Conservation (phyloP, 352 stramenopile species). For the Halophytophthora polymorphica region DNA sequence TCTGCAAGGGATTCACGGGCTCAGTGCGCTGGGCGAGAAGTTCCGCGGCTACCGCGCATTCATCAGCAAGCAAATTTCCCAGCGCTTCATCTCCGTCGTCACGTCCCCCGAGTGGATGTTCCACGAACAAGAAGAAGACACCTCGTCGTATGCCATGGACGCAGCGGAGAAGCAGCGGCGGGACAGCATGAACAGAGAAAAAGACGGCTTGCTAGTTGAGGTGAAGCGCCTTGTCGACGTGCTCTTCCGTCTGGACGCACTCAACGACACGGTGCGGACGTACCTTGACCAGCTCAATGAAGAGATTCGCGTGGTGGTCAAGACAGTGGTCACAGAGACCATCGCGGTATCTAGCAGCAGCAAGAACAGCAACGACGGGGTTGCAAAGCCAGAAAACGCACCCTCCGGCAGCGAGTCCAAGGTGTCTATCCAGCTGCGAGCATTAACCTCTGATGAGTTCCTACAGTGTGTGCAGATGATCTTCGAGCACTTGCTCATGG, state of each 20-base stretch:
- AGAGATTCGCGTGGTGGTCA: constrained; percentile 86
- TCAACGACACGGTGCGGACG: constrained; percentile 66
- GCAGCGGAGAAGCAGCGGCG: constrained; percentile 17
- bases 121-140: constrained; percentile 39
- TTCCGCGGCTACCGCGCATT: constrained; percentile 68
- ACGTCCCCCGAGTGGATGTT: constrained; percentile 85
- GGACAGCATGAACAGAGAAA: constrained; percentile 27
- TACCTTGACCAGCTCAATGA: constrained; percentile 83
- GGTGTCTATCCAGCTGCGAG: constrained; percentile 75
- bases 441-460: constrained; percentile 81
- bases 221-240: constrained; percentile 60
- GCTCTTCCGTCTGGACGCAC: constrained; percentile 70
- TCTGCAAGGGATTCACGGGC: constrained; percentile 73
- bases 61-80: constrained; percentile 75
- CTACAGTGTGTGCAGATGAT: constrained; percentile 88
- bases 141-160: neutral
- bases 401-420: constrained; percentile 57
- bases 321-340: constrained; percentile 87
- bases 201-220: constrained; percentile 35
- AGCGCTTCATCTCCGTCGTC: constrained; percentile 76
- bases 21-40: constrained; percentile 73
- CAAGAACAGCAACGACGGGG: constrained; percentile 23
- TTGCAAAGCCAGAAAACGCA: constrained; percentile 15
- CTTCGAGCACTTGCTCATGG: constrained; percentile 84
- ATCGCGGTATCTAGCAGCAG: constrained; percentile 66